These are phyloP conservation scores for Metarhizium brunneum DNA, from an alignment of 2,329 filamentous ascomycete species.

Conservation along the genomic window DNA sequence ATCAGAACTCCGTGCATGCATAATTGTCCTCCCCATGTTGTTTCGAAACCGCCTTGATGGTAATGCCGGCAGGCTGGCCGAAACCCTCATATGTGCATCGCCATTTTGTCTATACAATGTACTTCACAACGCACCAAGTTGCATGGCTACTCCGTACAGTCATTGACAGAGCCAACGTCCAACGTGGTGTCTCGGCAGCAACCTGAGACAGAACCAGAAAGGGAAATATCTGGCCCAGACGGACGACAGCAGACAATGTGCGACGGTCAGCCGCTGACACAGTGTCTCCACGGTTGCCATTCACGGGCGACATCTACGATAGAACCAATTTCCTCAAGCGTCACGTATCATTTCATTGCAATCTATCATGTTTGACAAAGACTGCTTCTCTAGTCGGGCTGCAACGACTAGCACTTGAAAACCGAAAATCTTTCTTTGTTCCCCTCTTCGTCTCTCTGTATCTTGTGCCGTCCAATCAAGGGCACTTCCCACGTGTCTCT, in stretches of 20 bases:
- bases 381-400: not conserved
- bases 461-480: no score
- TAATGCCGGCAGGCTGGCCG: not conserved
- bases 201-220: not conserved
- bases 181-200: not conserved
- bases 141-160: not conserved
- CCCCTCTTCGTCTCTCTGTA: no score
- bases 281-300: no score
- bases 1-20: not conserved
- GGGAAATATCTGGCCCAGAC: not conserved
- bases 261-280: no score
- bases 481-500: not conserved
- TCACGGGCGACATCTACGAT: not conserved
- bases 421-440: no score
- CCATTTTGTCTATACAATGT: not conserved
- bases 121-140: no score
- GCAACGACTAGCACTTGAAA: not conserved
- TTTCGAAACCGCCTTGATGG: not conserved
- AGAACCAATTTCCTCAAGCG: not conserved
- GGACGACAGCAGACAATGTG: not conserved
- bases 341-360: not conserved
- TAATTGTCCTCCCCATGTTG: no score
- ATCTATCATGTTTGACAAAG: not conserved
- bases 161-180: not conserved
- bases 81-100: not conserved